These are phyloP conservation scores for Globisporangium recalcitrans DNA, from an alignment of 352 stramenopile species.

Conservation along the genomic window DNA sequence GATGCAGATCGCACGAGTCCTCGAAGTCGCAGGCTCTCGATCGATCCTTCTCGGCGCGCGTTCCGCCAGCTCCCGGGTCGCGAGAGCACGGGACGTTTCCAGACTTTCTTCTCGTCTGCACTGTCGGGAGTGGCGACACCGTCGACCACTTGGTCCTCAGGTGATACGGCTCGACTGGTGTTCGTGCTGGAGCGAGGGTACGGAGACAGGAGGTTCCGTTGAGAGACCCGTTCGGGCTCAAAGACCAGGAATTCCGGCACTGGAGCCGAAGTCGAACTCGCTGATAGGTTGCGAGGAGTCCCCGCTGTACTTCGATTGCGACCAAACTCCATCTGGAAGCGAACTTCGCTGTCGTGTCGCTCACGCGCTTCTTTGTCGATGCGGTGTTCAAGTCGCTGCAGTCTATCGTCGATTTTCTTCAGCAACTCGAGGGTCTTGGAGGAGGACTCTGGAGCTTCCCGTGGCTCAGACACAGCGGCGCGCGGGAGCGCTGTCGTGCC, in stretches of 20 bases:
- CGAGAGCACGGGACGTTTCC: constrained; percentile 27
- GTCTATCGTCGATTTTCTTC: constrained; percentile 41
- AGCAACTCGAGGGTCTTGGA: constrained; percentile 33
- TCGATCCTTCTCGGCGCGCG: constrained; percentile 27
- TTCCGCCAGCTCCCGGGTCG: constrained; percentile 50
- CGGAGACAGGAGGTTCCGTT: constrained; percentile 39
- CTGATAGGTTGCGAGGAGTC: constrained; percentile 10
- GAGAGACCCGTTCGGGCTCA: constrained; percentile 60
- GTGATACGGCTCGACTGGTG: not conserved
- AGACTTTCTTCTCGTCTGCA: constrained; percentile 33
- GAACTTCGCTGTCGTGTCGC: constrained; percentile 45
- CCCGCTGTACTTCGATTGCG: constrained; percentile 7
- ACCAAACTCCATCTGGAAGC: constrained; percentile 25
- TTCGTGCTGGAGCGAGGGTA: constrained; percentile 6
- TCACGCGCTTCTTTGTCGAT: constrained; percentile 44
- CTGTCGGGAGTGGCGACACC: constrained; percentile 23
- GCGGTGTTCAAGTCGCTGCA: constrained; percentile 41
- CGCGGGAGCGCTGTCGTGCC: constrained; percentile 11
- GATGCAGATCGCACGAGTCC: constrained; percentile 23
- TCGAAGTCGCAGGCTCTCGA: constrained; percentile 31
- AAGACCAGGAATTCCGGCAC: constrained; percentile 31
- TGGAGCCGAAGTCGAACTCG: not conserved
- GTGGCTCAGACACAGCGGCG: constrained; percentile 6
- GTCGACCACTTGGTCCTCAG: constrained; percentile 11
- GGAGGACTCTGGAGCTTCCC: constrained; percentile 1